Evolutionary conservation across 768 basidiomycete genomes (phyloP), one percentile per base, ranked within the genome.

Genomic region (Gyrodon lividus): DNA sequence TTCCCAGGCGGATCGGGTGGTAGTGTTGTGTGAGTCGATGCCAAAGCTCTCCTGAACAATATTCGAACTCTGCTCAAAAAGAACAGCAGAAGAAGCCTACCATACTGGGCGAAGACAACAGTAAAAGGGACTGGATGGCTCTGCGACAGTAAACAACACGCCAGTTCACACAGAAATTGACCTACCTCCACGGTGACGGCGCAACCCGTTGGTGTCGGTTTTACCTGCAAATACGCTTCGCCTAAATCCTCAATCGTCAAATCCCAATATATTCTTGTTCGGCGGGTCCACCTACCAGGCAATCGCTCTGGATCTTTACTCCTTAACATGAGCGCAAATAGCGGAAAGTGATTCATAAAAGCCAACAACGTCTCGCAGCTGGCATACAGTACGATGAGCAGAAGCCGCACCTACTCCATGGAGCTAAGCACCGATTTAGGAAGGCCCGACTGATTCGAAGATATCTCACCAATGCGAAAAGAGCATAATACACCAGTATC

Each of bases 301-400:
- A 97, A 62, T 24, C 96, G 76, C 59, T 78, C 77, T 1, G 92
- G 85, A 62, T 96, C 92, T 67, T 98, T 97, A 7, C 84, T 57
- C 23, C 91, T 76, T 26, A 98, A 66, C 79, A 95, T 83, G 24
- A 98, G 66, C 0, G 87, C 87, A 66, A 98, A 98, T 3, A 98
- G 72, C 1, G 96, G 94, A 56, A 97, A 97, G 57, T 92, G 86
- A 55, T 97, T 95, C 76, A 98, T 81, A 56, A 93, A 84, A 0
- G 83, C 85, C 20, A 94, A 72, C 2, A 78, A 68, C 0, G 81
- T 82, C 57, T 89, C 84, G 26, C 93, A 68, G 7, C 65, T 64
- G 0, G 84, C 86, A 57, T 91, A 82, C 2, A 83, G 52, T 1
- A 79, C 56, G 10, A 92, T 77, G 6, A 83, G 74, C 3, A 65